phyloP scores from a whole-genome alignment of 768 basidiomycete genomes.

The Tulasnella sp. region DNA sequence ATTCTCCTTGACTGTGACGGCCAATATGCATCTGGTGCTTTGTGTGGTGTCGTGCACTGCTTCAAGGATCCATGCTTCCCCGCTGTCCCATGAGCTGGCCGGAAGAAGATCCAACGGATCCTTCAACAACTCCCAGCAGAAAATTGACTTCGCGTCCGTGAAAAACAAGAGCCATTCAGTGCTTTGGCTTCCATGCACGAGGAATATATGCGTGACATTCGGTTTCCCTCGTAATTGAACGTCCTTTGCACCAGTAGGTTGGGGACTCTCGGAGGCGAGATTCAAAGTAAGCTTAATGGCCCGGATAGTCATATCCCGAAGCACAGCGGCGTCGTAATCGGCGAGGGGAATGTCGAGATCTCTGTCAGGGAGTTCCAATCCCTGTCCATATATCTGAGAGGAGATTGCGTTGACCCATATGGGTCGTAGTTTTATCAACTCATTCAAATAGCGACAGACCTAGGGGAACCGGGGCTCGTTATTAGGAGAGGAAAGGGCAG shows the following conservation, averaged over 20 bases:
- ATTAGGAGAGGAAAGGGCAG: too few relatives aligned
- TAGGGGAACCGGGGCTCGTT: not conserved
- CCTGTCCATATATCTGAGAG: too few relatives aligned
- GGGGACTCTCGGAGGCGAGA: not conserved
- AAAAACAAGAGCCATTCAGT: slow-evolving; percentile 6
- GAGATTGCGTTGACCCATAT: too few relatives aligned
- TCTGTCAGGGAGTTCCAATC: not conserved
- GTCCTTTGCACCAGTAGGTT: not conserved
- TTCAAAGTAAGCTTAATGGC: slow-evolving; percentile 1
- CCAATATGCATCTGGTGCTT: not conserved
- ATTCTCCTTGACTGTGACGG: not conserved
- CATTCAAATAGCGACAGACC: not conserved
- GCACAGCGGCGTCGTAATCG: not conserved
- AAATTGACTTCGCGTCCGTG: not conserved
- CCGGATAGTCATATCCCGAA: not conserved
- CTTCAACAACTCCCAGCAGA: slow-evolving; percentile 1
- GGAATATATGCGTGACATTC: slow-evolving; percentile 8
- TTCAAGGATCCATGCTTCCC: not conserved
- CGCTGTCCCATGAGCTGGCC: slow-evolving; percentile 5
- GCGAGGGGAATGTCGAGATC: not conserved
- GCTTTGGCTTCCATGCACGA: not conserved
- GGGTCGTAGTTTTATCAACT: not conserved
- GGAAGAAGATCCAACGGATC: slow-evolving; percentile 1
- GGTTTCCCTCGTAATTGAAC: not conserved
- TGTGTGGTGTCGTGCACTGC: not conserved